A percentile compares a stretch with the other conserved stretches of the same genome.
phyloP scores from a whole-genome alignment of 768 basidiomycete genomes.

The Termitomyces sp. region DNA sequence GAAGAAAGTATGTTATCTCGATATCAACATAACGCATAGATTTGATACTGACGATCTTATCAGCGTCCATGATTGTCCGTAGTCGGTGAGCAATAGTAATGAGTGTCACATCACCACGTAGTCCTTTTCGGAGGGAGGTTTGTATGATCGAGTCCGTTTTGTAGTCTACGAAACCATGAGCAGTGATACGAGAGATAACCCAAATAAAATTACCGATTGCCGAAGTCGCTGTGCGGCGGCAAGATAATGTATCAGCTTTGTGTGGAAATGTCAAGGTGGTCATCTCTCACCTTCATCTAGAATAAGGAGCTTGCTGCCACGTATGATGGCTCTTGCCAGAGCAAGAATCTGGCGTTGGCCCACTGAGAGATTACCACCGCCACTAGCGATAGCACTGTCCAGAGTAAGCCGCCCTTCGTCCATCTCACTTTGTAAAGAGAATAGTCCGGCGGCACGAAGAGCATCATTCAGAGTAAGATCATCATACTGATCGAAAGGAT shows the following conservation, averaged over 20 bases:
- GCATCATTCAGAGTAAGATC: slow-evolving; percentile 38
- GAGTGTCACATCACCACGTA: slow-evolving; percentile 53
- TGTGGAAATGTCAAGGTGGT: slow-evolving; percentile 19
- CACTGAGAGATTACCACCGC: slow-evolving; percentile 69
- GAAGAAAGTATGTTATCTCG: not conserved
- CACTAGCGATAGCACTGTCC: slow-evolving; percentile 39
- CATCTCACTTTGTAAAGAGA: slow-evolving; percentile 34
- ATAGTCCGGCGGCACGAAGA: slow-evolving; percentile 33
- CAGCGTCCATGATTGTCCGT: slow-evolving; percentile 64
- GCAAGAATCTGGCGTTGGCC: slow-evolving; percentile 72
- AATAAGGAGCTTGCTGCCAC: slow-evolving; percentile 54
- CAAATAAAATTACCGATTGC: slow-evolving; percentile 34
- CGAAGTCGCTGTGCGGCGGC: slow-evolving; percentile 30
- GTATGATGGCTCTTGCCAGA: slow-evolving; percentile 55
- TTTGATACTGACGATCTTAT: slow-evolving; percentile 36
- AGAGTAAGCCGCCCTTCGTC: slow-evolving; percentile 43
- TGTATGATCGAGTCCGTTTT: slow-evolving; percentile 69
- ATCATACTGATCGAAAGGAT: slow-evolving; percentile 56
- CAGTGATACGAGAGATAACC: not conserved
- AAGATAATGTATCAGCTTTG: slow-evolving; percentile 23
- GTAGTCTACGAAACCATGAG: slow-evolving; percentile 34
- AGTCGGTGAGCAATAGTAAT: slow-evolving; percentile 69
- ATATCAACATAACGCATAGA: slow-evolving; percentile 4
- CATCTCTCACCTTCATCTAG: slow-evolving; percentile 48
- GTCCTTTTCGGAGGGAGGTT: slow-evolving; percentile 58